phyloP scores from a whole-genome alignment of 129 eudicot genomes.

The Mikania micrantha region DNA sequence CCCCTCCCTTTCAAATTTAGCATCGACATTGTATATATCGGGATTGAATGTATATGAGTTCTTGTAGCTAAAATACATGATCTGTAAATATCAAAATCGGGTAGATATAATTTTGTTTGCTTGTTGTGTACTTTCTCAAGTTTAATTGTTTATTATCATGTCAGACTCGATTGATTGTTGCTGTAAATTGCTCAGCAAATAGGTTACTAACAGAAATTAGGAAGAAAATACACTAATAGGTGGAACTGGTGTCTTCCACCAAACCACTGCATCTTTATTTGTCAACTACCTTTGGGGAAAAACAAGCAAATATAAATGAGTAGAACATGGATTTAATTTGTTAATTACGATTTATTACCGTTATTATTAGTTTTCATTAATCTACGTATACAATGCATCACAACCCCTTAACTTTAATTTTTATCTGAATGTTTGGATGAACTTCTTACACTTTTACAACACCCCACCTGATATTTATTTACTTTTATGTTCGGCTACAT shows the following conservation, averaged over 20 bases:
- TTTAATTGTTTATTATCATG: neutral
- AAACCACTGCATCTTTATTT: neutral
- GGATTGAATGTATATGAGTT: neutral
- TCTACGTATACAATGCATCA: neutral
- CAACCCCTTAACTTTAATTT: neutral
- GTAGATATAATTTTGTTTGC: neutral
- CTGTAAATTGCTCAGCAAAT: neutral
- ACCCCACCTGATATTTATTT: neutral
- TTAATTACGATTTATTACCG: neutral
- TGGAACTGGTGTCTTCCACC: neutral
- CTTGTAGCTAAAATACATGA: neutral
- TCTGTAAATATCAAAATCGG: neutral
- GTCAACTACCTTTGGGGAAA: neutral
- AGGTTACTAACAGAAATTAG: neutral
- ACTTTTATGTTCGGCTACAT: neutral
- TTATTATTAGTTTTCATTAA: neutral
- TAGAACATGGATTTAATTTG: neutral
- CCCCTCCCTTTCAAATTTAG: constrained; percentile 3
- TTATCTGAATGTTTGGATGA: neutral
- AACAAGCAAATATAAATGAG: neutral
- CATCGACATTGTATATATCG: too few relatives aligned
- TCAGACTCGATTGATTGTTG: constrained; percentile 2
- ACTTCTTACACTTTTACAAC: neutral
- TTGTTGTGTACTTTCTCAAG: neutral
- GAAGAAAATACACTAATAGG: neutral